Evolutionary conservation across 352 stramenopile genomes (phyloP).

Genomic region (Peronospora belbahrii): DNA sequence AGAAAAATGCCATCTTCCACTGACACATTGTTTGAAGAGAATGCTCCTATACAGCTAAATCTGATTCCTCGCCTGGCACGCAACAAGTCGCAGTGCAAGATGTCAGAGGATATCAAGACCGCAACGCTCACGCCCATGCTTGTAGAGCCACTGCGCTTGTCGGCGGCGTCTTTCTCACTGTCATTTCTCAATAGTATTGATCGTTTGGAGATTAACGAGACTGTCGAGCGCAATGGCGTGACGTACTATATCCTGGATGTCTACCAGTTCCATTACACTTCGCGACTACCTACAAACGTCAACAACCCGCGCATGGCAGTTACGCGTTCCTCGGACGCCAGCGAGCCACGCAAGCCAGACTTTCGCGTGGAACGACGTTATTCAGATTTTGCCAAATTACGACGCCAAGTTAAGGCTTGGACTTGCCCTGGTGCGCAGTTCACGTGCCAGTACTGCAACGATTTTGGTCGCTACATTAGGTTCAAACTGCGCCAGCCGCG

Average conservation of each 20-base stretch:
- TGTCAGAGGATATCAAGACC: slow-evolving; percentile 18
- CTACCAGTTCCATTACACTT: slow-evolving; percentile 44
- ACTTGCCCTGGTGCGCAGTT: slow-evolving; percentile 37
- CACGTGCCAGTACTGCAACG: slow-evolving; percentile 54
- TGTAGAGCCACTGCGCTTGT: slow-evolving; percentile 37
- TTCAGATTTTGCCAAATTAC: slow-evolving; percentile 51
- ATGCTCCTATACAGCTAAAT: slow-evolving; percentile 21
- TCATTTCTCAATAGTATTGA: slow-evolving; percentile 51
- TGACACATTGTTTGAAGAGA: slow-evolving; percentile 1
- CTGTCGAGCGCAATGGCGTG: slow-evolving; percentile 30
- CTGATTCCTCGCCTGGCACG: slow-evolving; percentile 21
- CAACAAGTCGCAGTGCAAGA: slow-evolving; percentile 21
- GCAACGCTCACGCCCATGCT: slow-evolving; percentile 29
- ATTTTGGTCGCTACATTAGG: slow-evolving; percentile 45
- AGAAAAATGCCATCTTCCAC: slow-evolving; percentile 16
- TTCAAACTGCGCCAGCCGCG: slow-evolving; percentile 44
- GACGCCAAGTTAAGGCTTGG: slow-evolving; percentile 36
- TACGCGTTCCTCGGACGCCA: slow-evolving; percentile 16
- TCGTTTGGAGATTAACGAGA: slow-evolving; percentile 41
- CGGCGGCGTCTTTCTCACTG: slow-evolving; percentile 21
- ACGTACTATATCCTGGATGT: slow-evolving; percentile 54
- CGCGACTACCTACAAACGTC: slow-evolving; percentile 37
- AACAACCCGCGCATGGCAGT: slow-evolving; percentile 32
- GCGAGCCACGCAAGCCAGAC: slow-evolving; percentile 28
- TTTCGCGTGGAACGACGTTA: slow-evolving; percentile 53